Base-by-base conservation (phyloP, 352 stramenopile genomes). In the Halophytophthora polymorphica region DNA sequence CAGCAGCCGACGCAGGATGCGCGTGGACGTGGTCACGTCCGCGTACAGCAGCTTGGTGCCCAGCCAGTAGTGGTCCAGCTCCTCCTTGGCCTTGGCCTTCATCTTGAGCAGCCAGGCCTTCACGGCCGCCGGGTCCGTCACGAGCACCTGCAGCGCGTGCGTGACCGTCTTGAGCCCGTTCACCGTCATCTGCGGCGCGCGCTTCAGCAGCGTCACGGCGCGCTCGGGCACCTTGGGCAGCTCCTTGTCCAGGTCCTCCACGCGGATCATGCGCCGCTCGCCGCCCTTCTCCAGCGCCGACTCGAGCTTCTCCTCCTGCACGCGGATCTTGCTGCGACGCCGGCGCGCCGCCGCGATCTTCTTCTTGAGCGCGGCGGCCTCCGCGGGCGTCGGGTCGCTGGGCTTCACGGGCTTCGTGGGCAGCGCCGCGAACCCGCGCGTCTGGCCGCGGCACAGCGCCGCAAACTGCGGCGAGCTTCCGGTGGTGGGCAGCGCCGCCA, bases 51-150 rank as follows among this genome's bases (percentile, higher is more conserved):
- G 77, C 73, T 99, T 98, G 37, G 83, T 96, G 50, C 96, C 96
- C 38, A 98, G 82, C 87, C 90, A 98, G 59, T 98, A 98, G 71
- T 99, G 96, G 69, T 98, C 83, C 12, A 96, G 61, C 63, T 98
- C 93, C 25, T 96, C 76, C 52, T 96, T 93, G 74, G 84, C 73
- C 34, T 75, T 77, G 3, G 94, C 75, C 61, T 94, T 95, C 33
- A 82, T 71, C 38, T 73, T 63, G n/a, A 52, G 46, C 13, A 77
- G 47, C 80, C 78, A 93, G 23, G 66, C 73, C 41, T 81, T 79
- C 12, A 87, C 83, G 1, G 68, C 66, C 13, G 69, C 65, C 3
- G 83, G 83, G 54, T 93, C 80, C 40, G 66, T 79, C 45, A 77
- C 61, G 36, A 90, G 55, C 18, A 93, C 57, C 46, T 75, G 59